Conservation (phyloP, 305 asterid species). For the Fraxinus sp. region DNA sequence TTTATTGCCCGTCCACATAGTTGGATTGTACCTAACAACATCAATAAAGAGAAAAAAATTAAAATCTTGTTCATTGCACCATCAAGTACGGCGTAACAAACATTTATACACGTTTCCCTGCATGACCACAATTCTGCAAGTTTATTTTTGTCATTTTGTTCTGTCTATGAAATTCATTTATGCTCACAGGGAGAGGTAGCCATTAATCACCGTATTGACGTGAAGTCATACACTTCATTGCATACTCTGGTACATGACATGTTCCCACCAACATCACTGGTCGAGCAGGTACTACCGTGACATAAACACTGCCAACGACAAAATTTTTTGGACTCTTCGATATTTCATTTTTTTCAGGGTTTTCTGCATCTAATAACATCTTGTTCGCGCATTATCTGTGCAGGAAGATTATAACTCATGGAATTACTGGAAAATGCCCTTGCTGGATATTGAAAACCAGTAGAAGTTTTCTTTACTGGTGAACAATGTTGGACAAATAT, state of each 20-base stretch:
- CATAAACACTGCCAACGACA: background rate
- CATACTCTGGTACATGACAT: constrained; percentile 93
- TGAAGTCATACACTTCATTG: constrained; percentile 88
- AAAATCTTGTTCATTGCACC: background rate
- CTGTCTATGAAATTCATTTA: background rate
- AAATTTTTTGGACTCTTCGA: background rate
- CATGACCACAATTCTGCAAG: background rate
- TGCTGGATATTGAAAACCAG: constrained; percentile 56
- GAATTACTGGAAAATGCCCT: constrained; percentile 88
- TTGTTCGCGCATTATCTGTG: constrained; percentile 14
- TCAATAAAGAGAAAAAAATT: background rate
- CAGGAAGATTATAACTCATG: constrained; percentile 91
- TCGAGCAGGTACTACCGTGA: constrained; percentile 70
- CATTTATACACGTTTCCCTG: background rate
- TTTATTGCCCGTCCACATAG: background rate
- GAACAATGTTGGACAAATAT: background rate
- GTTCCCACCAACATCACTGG: constrained; percentile 94
- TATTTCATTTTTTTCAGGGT: background rate
- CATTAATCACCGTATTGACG: constrained; percentile 79
- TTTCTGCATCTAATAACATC: background rate
- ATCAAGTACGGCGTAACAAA: background rate
- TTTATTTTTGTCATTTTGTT: background rate
- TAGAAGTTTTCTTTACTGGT: constrained; percentile 27
- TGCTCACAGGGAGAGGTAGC: constrained; percentile 93
- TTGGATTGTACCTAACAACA: background rate